Evolutionary conservation across 129 eudicot species (phyloP).

Genomic region (Helianthus tuberosus): DNA sequence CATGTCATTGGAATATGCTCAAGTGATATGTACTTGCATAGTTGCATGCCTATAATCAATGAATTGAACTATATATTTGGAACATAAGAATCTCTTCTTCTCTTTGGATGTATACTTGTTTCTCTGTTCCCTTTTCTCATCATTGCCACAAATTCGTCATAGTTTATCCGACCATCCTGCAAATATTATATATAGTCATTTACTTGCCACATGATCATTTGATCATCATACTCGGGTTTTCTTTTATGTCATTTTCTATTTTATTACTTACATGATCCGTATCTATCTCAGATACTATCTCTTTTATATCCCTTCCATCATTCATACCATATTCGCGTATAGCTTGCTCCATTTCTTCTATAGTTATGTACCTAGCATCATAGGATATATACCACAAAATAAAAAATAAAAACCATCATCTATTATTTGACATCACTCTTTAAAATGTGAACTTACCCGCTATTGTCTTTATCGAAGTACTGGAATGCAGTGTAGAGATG

Average conservation of each 20-base stretch:
- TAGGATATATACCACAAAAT: neutral
- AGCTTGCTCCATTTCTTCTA: slow-evolving; percentile 88
- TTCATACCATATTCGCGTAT: slow-evolving; percentile 72
- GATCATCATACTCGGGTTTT: neutral
- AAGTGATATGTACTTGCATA: slow-evolving; percentile 11
- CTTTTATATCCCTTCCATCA: slow-evolving; percentile 72
- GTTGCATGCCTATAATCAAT: neutral
- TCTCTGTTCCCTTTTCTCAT: slow-evolving; percentile 84
- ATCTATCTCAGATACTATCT: slow-evolving; percentile 77
- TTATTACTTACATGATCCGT: slow-evolving; percentile 62
- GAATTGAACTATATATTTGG: slow-evolving; percentile 7
- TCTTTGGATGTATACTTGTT: slow-evolving; percentile 52
- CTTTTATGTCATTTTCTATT: neutral
- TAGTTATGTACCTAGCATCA: slow-evolving; percentile 66
- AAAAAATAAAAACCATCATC: neutral
- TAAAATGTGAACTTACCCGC: slow-evolving; percentile 50
- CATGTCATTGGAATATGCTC: slow-evolving; percentile 5
- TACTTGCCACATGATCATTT: neutral
- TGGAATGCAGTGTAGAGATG: slow-evolving; percentile 92
- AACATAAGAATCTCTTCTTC: slow-evolving; percentile 57
- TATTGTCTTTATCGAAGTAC: slow-evolving; percentile 77
- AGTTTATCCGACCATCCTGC: slow-evolving; percentile 94
- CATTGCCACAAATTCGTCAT: slow-evolving; percentile 93
- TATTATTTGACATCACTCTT: neutral
- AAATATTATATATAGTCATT: neutral